A percentile compares a stretch with the other conserved stretches of the same genome.
phyloP scores from a whole-genome alignment of 176 grass and related monocot genomes.

The Poa pratensis region DNA sequence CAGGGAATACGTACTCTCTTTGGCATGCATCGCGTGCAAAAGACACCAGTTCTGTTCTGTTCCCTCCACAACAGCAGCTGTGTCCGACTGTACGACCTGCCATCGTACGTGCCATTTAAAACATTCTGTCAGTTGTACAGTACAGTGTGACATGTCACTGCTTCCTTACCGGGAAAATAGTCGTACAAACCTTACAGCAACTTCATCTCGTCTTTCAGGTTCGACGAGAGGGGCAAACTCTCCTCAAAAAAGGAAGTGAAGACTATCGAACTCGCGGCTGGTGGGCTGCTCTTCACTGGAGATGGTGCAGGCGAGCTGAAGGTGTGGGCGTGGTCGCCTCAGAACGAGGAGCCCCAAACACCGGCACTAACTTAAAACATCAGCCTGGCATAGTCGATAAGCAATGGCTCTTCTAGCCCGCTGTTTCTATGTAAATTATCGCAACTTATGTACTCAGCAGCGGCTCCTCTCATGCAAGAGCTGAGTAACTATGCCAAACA shows the following conservation, averaged over 20 bases:
- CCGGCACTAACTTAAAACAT: background rate
- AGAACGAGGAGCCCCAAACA: background rate
- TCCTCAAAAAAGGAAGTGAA: constrained; percentile 42
- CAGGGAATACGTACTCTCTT: constrained; percentile 57
- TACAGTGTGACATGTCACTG: background rate
- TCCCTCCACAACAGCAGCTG: constrained; percentile 52
- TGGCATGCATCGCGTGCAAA: constrained; percentile 55
- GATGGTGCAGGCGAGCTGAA: constrained; percentile 49
- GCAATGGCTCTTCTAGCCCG: too few species aligned
- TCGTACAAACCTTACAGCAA: background rate
- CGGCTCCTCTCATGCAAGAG: too few species aligned
- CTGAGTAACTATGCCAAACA: too few species aligned
- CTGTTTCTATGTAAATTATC: constrained; percentile 33
- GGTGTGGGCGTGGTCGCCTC: constrained; percentile 44
- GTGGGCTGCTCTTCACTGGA: constrained; percentile 46
- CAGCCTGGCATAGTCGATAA: background rate
- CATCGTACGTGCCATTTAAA: constrained; percentile 49
- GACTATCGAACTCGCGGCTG: constrained; percentile 42
- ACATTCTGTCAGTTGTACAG: background rate
- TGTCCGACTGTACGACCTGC: constrained; percentile 43
- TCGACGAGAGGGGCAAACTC: constrained; percentile 30
- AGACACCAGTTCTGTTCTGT: constrained; percentile 49
- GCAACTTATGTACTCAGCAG: too few species aligned
- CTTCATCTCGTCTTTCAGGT: constrained; percentile 29
- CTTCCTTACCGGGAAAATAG: constrained; percentile 13